Evolutionary conservation across 2,329 filamentous ascomycete genomes (phyloP), one percentile per base, ranked within the genome.

Genomic region (Atkinsonella hypoxylon): DNA sequence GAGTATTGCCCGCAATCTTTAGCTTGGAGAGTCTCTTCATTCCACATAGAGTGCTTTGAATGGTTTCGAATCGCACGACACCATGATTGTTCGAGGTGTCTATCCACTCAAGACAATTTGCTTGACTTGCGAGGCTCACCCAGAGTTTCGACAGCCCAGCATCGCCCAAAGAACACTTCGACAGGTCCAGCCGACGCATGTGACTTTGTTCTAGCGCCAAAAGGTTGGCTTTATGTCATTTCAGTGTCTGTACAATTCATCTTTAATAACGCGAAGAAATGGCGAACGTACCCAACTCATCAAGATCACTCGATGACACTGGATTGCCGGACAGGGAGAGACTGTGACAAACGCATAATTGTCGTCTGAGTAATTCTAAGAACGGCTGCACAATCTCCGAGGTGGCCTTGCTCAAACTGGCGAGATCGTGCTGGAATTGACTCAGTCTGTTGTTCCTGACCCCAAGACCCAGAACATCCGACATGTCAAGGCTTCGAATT

Each of bases 51-150:
- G 75, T 68, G 17, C 67, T 60, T 8, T 71, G 66, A 1, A 78
- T 62, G 38, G 70, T 61, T n/a, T 68, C 64, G n/a, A 73, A 72
- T 3, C 73, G 71, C 26, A 78, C 67, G 6, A 71, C 70, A 12
- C 76, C 75, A 20, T 70, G 67, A 51, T 80, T 81, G 36, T 74
- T 68, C 4, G 77, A 78, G 0, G 76, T 70, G 48, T 79, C 71
- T 10, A 81, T 66, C 4, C 64, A 61, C 56, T 77, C 70, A 15
- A 81, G 57, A 15, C 66, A 69, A 8, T 67, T 64, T 10, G 66
- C 65, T 46, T 76, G 72, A 31, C 71, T 68, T 17, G 69, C 64
- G 3, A 80, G 63, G 0, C 68, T 69, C 22, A 69, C 67, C 66
- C 76, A 76, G 4, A 80, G 59, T 39, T 71, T 66, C 3, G 69